Percentiles rank a stretch among this genome's conserved stretches.
Conservation (phyloP, 139 green algal genomes). For the Chlorella sp. region DNA sequence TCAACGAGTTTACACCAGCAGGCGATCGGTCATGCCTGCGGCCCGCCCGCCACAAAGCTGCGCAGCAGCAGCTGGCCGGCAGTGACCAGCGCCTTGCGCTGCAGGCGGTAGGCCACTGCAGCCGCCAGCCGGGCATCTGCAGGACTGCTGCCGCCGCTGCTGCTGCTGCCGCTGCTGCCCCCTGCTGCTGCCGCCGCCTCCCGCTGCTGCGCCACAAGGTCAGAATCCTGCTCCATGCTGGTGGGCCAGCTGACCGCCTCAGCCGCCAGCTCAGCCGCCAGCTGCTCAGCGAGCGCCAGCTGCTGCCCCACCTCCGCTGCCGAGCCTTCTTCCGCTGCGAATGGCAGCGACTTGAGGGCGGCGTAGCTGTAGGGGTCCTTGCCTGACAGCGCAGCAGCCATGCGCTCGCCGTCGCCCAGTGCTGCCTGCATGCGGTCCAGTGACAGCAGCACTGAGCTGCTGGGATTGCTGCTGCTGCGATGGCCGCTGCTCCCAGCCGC, state of each 20-base stretch:
- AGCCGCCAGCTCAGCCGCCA: slow-evolving; percentile 33
- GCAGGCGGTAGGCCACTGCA: slow-evolving; percentile 45
- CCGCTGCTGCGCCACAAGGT: neutral
- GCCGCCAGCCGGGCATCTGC: slow-evolving; percentile 26
- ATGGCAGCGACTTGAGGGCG: slow-evolving; percentile 46
- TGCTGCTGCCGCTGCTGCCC: neutral
- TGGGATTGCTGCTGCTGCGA: neutral
- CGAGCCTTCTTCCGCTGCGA: neutral
- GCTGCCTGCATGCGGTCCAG: slow-evolving; percentile 42
- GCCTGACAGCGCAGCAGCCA: slow-evolving; percentile 41
- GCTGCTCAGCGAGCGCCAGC: slow-evolving; percentile 1
- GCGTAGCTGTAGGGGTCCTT: slow-evolving; percentile 41
- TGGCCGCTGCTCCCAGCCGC: neutral
- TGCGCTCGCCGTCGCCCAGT: slow-evolving; percentile 45
- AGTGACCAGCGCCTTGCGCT: slow-evolving; percentile 44
- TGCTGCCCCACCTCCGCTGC: neutral
- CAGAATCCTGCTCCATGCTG: slow-evolving; percentile 24
- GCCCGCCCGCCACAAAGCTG: neutral
- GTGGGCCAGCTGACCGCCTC: slow-evolving; percentile 28
- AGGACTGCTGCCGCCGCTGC: neutral
- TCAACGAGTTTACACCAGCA: too few species aligned
- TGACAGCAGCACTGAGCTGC: slow-evolving; percentile 20
- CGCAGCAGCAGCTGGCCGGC: slow-evolving; percentile 24
- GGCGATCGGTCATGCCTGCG: too few species aligned
- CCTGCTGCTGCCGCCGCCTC: neutral